A percentile compares a stretch with the other conserved stretches of the same genome.
These are phyloP conservation scores for Amborella trichopoda DNA, from an alignment of 164 flowering plant genomes.

Conservation along the genomic window DNA sequence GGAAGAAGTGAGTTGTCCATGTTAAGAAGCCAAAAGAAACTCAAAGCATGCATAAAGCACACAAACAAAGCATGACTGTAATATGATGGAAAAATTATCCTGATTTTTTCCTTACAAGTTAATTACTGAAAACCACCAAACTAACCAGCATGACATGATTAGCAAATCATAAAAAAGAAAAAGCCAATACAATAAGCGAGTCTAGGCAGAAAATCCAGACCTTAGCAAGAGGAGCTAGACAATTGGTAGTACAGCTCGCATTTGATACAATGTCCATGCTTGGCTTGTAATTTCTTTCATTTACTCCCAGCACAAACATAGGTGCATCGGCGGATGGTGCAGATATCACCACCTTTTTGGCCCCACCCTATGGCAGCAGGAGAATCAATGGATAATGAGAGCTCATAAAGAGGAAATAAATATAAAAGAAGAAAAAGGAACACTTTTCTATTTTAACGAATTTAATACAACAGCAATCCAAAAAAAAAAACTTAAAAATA, in stretches of 20 bases:
- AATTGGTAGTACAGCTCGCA: slow-evolving; percentile 93
- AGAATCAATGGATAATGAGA: too few relatives aligned
- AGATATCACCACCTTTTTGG: slow-evolving; percentile 67
- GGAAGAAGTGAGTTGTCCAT: background rate
- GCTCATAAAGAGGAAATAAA: too few relatives aligned
- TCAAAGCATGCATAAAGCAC: background rate
- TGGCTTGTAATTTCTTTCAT: slow-evolving; percentile 55
- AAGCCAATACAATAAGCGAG: background rate
- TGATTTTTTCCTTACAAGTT: too few relatives aligned
- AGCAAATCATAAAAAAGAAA: too few relatives aligned
- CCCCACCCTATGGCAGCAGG: slow-evolving; percentile 87
- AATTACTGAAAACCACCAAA: too few relatives aligned
- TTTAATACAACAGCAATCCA: background rate
- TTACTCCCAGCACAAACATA: slow-evolving; percentile 79
- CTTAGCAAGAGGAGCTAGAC: slow-evolving; percentile 88
- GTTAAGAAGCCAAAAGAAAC: background rate
- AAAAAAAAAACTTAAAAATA: background rate
- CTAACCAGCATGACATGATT: too few relatives aligned
- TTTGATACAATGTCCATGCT: slow-evolving; percentile 83
- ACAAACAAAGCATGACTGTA: too few relatives aligned
- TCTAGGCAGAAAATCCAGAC: slow-evolving; percentile 18
- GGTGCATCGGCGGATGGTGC: slow-evolving; percentile 96
- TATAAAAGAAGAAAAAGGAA: background rate
- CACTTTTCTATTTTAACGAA: background rate
- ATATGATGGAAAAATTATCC: too few relatives aligned